Conservation (phyloP, 139 green algal species). For the Parachlorella kessleri region DNA sequence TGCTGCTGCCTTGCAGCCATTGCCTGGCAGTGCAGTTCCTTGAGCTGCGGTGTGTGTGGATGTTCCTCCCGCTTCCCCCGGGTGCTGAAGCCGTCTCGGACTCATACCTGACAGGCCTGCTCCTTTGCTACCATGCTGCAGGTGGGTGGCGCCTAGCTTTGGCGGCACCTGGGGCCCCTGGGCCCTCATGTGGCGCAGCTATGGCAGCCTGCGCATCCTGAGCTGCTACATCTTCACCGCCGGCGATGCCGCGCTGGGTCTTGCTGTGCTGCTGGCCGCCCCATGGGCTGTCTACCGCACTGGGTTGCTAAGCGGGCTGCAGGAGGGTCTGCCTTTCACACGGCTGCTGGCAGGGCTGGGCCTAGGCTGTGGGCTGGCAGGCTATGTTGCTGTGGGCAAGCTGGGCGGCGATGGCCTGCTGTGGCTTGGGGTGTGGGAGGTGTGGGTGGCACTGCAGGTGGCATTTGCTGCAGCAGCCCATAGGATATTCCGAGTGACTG, state of each 20-base stretch:
- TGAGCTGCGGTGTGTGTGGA: too few relatives aligned
- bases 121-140: conserved; percentile 6
- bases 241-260: conserved; percentile 25
- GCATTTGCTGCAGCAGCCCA: conserved; percentile 14
- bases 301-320: conserved; percentile 9
- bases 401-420: conserved; percentile 26
- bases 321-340: conserved; percentile 23
- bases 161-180: too few relatives aligned
- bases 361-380: conserved; percentile 23
- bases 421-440: conserved; percentile 41
- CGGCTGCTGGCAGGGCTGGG: conserved; percentile 38
- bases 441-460: conserved; percentile 34
- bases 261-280: conserved; percentile 17
- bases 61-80: too few relatives aligned
- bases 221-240: conserved; percentile 9
- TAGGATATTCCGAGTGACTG: background rate
- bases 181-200: conserved; percentile 13
- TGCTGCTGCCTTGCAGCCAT: too few relatives aligned
- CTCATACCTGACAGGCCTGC: too few relatives aligned
- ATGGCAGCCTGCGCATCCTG: background rate
- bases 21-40: too few relatives aligned
- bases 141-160: background rate
- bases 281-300: conserved; percentile 20
- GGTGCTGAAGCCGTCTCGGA: too few relatives aligned
- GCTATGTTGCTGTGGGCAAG: conserved; percentile 28